These are phyloP conservation scores for Pholiota molesta DNA, from an alignment of 768 basidiomycete species.

Conservation along the genomic window DNA sequence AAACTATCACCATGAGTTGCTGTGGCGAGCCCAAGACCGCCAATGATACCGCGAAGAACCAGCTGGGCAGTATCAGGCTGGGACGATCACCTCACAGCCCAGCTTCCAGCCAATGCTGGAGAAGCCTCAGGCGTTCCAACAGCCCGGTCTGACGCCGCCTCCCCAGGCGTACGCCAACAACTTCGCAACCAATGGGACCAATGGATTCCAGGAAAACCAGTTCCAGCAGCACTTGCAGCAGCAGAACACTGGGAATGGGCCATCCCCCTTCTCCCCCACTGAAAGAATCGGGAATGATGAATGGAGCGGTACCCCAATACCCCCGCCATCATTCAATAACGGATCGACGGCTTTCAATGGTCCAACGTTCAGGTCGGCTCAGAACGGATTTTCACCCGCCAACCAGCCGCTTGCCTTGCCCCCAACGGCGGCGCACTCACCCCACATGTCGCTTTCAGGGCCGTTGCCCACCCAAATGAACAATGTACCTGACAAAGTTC, in stretches of 20 bases:
- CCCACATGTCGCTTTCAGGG: constrained; percentile 24
- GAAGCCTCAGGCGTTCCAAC: constrained; percentile 45
- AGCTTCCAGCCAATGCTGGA: constrained; percentile 39
- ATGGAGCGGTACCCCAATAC: constrained; percentile 14
- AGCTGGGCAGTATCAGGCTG: constrained; percentile 25
- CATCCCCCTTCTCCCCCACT: constrained; percentile 38
- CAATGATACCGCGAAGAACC: constrained; percentile 34
- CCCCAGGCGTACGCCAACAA: constrained; percentile 33
- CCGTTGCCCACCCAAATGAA: constrained; percentile 26
- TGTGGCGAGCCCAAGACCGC: constrained; percentile 56
- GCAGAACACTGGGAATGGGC: constrained; percentile 2
- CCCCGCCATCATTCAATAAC: constrained; percentile 22
- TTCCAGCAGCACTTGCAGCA: constrained; percentile 18
- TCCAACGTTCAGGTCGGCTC: constrained; percentile 27
- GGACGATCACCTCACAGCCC: constrained; percentile 55
- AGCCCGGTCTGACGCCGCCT: constrained; percentile 47
- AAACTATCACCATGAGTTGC: constrained; percentile 57
- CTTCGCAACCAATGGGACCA: constrained; percentile 28
- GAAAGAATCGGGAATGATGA: constrained; percentile 33
- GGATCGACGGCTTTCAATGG: constrained; percentile 28
- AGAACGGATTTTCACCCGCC: constrained; percentile 25
- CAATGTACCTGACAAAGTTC: constrained; percentile 21
- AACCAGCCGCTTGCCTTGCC: constrained; percentile 30
- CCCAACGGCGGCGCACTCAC: constrained; percentile 34
- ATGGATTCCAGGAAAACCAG: constrained; percentile 25